Conservation (phyloP, 345 rosid species). For the Dipteronia sinensis region DNA sequence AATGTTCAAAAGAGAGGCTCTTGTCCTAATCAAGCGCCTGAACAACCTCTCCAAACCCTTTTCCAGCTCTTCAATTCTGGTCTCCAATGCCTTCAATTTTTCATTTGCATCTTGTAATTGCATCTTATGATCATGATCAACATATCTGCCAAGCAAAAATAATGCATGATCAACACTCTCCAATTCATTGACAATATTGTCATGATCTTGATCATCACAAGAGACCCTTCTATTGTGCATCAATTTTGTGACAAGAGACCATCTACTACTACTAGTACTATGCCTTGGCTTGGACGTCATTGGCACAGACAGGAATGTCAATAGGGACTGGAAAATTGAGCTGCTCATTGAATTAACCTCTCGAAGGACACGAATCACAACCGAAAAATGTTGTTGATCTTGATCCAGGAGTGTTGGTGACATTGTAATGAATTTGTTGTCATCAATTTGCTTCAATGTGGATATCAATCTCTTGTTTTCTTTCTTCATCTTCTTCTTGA, state of each 20-base stretch:
- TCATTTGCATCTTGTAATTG: conserved; percentile 25
- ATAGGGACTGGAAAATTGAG: conserved; percentile 47
- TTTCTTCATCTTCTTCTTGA: conserved; percentile 60
- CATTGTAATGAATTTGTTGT: conserved; percentile 22
- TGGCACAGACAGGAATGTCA: conserved; percentile 43
- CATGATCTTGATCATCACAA: conserved; percentile 21
- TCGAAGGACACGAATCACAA: conserved; percentile 44
- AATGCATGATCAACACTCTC: conserved; percentile 45
- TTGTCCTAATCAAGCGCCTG: conserved; percentile 59
- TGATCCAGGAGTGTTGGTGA: conserved; percentile 20
- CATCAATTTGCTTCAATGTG: conserved; percentile 54
- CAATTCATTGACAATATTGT: conserved; percentile 40
- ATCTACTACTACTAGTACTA: conserved; percentile 29
- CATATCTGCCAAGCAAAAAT: conserved; percentile 17
- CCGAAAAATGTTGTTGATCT: conserved; percentile 41
- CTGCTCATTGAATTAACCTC: conserved; percentile 39
- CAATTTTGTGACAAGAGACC: conserved; percentile 55
- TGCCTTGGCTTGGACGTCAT: conserved; percentile 24
- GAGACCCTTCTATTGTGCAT: conserved; percentile 36
- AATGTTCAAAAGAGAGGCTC: conserved; percentile 70
- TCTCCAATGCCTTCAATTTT: conserved; percentile 50
- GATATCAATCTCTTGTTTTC: conserved; percentile 49
- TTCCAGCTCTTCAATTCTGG: conserved; percentile 48
- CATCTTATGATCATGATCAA: conserved; percentile 26
- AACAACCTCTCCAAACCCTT: conserved; percentile 53